Percentiles rank a stretch among this genome's conserved stretches.
Conservation (phyloP, 768 basidiomycete genomes). For the Cubamyces sp. region DNA sequence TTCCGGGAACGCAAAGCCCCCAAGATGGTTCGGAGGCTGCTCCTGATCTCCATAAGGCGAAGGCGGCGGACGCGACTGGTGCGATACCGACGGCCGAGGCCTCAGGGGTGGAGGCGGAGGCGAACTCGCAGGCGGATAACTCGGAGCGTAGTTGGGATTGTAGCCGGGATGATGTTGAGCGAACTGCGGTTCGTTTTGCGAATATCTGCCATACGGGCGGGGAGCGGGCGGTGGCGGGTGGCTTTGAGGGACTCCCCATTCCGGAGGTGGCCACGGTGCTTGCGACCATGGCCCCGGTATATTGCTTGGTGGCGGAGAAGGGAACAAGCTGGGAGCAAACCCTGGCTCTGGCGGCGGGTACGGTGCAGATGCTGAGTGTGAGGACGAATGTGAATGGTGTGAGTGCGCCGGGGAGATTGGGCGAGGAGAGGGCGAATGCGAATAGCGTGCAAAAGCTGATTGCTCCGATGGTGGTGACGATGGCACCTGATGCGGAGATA, state of each 20-base stretch:
- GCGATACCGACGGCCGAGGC: constrained; percentile 23
- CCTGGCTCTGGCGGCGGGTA: constrained; percentile 9
- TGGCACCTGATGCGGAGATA: constrained; percentile 40
- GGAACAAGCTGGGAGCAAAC: constrained; percentile 18
- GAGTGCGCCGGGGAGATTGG: constrained; percentile 21
- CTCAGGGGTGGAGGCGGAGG: constrained; percentile 22
- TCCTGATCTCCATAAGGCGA: background rate
- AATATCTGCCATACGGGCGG: background rate
- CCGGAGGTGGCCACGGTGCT: constrained; percentile 30
- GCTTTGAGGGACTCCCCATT: constrained; percentile 27
- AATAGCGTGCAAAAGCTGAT: constrained; percentile 9
- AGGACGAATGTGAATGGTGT: constrained; percentile 21
- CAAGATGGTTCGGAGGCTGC: background rate
- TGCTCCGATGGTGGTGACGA: constrained; percentile 28
- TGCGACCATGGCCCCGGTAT: constrained; percentile 23
- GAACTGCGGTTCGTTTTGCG: background rate
- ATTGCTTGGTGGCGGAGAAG: constrained; percentile 4
- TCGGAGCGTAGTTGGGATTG: constrained; percentile 18
- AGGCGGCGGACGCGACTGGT: constrained; percentile 16
- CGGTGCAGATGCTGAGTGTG: constrained; percentile 10
- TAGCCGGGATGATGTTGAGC: constrained; percentile 3
- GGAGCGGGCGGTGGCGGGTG: background rate
- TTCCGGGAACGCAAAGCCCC: constrained; percentile 33
- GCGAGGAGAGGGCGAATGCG: constrained; percentile 20
- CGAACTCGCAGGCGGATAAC: constrained; percentile 6